Evolutionary conservation across 441 rosid genomes (phyloP), one percentile per base, ranked within the genome.

Genomic region (Omphalea diandra): DNA sequence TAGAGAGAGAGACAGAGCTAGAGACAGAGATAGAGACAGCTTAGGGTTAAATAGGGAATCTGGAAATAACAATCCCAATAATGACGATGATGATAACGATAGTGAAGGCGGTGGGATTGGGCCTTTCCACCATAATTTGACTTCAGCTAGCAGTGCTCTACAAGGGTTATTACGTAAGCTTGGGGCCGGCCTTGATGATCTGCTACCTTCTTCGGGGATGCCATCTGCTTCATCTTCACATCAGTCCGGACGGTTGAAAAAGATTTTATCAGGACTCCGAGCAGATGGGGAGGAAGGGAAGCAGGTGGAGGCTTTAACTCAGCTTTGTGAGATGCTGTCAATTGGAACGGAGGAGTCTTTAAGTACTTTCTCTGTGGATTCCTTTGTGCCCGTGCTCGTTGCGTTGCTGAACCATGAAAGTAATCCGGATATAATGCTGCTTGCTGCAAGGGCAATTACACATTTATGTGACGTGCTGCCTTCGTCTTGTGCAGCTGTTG

Each of bases 401-500:
- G 97, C 96, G 65, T 77, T 93, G 79, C 83, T 96, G 31, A 96
- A 93, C 76, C 93, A 91, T 40, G 98, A 96, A 87, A 91, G 84
- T 72, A 96, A 93, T 77, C 93, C 98, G 0, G 99, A 96, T 77
- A 90, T 96, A 26, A 93, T 96, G 99, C 83, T 96, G 76, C 97
- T 96, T 35, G 98, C 98, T 3, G 99, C 99, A 3, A 84, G 99
- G 84, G 98, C 98, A 8, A 91, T 96, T 65, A 91, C 99, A 0
- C 99, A 96, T 78, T 83, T 96, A 35, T 96, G 99, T 66, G 99
- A 96, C 31, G 98, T 96, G 60, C 80, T 96, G 78, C 99, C 99
- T 11, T 96, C 99, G n/a, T 93, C 99, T 0, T 96, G 98, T 76
- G 93, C 96, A 60, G 98, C 99, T 27, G 99, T 96, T 62, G 97